A percentile compares a stretch with the other conserved stretches of the same genome.
These are phyloP conservation scores for Tricholoma furcatifolium DNA, from an alignment of 768 basidiomycete species.

Conservation along the genomic window DNA sequence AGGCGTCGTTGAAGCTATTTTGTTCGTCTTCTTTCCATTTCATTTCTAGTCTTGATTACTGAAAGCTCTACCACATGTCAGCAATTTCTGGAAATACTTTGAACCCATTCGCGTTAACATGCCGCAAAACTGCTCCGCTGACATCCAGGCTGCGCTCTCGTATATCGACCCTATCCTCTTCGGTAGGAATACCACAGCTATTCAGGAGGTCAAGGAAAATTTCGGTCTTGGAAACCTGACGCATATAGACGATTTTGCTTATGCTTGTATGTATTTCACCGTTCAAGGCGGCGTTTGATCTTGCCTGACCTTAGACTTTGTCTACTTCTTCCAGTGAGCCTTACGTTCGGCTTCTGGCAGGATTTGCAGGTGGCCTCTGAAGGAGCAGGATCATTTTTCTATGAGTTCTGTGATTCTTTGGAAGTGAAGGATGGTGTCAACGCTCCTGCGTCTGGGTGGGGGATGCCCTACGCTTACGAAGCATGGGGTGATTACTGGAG, in stretches of 20 bases:
- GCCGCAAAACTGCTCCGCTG: conserved; percentile 46
- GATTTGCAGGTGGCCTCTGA: neutral
- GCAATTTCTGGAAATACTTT: conserved; percentile 68
- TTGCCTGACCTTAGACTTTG: neutral
- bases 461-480: neutral
- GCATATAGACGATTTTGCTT: neutral
- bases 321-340: neutral
- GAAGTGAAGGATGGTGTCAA: too few relatives aligned
- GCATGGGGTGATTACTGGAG: neutral
- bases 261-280: neutral
- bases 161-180: too few relatives aligned
- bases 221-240: neutral
- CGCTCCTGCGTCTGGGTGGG: too few relatives aligned
- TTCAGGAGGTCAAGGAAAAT: neutral
- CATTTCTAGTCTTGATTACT: neutral
- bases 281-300: neutral
- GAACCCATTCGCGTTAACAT: conserved; percentile 66
- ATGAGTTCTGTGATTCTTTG: too few relatives aligned
- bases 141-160: neutral
- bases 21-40: too few relatives aligned
- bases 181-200: neutral
- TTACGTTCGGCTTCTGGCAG: neutral
- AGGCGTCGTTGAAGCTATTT: conserved; percentile 60
- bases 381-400: neutral
- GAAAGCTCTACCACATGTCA: neutral